Conservation (phyloP, 2,329 filamentous ascomycete species). For the Beauveria australis region DNA sequence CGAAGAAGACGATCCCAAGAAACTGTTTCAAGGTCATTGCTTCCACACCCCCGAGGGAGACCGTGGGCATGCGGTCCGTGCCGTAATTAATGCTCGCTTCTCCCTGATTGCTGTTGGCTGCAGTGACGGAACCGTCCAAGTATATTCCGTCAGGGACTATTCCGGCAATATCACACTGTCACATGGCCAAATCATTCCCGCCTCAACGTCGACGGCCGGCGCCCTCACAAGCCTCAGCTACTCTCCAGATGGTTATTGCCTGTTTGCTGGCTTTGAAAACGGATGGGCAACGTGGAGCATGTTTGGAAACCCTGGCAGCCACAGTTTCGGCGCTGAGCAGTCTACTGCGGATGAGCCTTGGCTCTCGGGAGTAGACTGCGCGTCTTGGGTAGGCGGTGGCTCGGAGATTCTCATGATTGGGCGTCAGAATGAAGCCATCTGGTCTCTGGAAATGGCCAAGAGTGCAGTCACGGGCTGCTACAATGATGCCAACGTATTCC, state of each 20-base stretch:
- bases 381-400: constrained; percentile 80
- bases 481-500: constrained; percentile 80
- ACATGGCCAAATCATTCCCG: constrained; percentile 64
- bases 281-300: constrained; percentile 98
- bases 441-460: constrained; percentile 84
- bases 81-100: constrained; percentile 88
- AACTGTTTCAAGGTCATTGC: constrained; percentile 80
- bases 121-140: constrained; percentile 65
- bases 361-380: constrained; percentile 70
- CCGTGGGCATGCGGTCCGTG: constrained; percentile 56
- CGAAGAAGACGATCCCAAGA: constrained; percentile 45
- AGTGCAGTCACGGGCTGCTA: constrained; percentile 92
- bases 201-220: constrained; percentile 61
- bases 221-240: constrained; percentile 68
- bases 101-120: constrained; percentile 87
- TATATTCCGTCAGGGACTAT: constrained; percentile 94
- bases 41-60: constrained; percentile 67
- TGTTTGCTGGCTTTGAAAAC: constrained; percentile 86
- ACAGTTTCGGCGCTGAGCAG: constrained; percentile 66
- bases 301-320: constrained; percentile 82
- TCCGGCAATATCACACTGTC: constrained; percentile 85
- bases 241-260: constrained; percentile 91
- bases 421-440: constrained; percentile 67
- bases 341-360: constrained; percentile 64
- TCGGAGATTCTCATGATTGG: constrained; percentile 74